Percentiles rank a stretch among this genome's conserved stretches.
These are phyloP conservation scores for Musa troglodytarum DNA, from an alignment of 176 grass and related monocot species.

Conservation along the genomic window DNA sequence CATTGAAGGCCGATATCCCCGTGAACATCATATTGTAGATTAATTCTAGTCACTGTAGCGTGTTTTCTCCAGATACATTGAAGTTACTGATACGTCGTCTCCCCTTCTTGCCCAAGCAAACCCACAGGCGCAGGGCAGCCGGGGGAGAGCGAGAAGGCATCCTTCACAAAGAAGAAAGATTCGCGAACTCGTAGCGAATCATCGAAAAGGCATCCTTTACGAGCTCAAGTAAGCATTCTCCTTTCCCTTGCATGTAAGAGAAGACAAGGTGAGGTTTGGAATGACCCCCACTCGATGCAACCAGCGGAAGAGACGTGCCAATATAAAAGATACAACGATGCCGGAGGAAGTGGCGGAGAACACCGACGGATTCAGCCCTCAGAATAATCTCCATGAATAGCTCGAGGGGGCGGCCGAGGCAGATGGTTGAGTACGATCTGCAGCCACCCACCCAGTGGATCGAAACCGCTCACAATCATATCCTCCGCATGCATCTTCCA, in stretches of 20 bases:
- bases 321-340: not conserved
- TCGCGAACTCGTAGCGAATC: no score
- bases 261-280: not conserved
- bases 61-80: no score
- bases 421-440: not conserved
- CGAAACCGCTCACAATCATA: slow-evolving; percentile 11
- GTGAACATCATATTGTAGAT: no score
- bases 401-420: not conserved
- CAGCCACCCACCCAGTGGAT: not conserved
- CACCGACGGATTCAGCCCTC: no score
- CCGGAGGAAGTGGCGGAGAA: not conserved
- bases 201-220: not conserved
- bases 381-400: not conserved
- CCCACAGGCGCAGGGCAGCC: no score
- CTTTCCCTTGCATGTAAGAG: not conserved
- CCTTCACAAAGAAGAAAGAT: no score
- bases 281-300: not conserved
- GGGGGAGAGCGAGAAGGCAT: no score
- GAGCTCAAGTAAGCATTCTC: not conserved
- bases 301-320: no score
- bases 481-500: slow-evolving; percentile 35
- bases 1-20: no score
- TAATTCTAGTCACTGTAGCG: no score
- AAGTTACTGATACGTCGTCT: no score
- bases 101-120: no score